phyloP scores from a whole-genome alignment of 2,329 filamentous ascomycete species.

The Colletotrichum brevisporum region DNA sequence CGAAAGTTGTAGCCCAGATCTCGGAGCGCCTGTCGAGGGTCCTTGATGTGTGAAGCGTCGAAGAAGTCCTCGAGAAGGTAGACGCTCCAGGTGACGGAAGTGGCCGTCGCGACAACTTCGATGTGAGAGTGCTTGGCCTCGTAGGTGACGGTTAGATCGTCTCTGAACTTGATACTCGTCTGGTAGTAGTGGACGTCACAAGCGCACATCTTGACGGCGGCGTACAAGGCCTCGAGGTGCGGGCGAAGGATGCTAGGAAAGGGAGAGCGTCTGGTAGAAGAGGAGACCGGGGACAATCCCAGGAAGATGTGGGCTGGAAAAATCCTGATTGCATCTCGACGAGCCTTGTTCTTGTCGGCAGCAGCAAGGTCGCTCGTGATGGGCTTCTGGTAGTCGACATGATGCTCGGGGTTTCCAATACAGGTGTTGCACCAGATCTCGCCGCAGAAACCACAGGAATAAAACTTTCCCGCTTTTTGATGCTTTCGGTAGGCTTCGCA shows the following conservation, averaged over 20 bases:
- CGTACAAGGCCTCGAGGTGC: conserved; percentile 11
- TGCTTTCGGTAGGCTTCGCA: conserved; percentile 51
- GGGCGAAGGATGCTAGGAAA: not conserved
- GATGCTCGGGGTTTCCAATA: conserved; percentile 55
- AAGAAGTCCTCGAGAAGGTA: conserved; percentile 27
- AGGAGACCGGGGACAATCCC: not conserved
- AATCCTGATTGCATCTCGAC: not conserved
- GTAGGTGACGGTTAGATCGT: conserved; percentile 36
- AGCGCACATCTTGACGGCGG: conserved; percentile 12
- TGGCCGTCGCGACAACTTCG: conserved; percentile 24
- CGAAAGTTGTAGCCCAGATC: conserved; percentile 21
- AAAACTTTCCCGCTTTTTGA: conserved; percentile 43
- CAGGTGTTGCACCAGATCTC: conserved; percentile 55
- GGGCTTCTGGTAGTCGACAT: conserved; percentile 40
- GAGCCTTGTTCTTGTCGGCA: not conserved
- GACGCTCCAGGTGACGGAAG: conserved; percentile 37
- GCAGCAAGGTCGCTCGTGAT: not conserved
- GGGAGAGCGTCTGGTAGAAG: too few species aligned
- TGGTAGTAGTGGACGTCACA: conserved; percentile 18
- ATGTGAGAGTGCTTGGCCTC: conserved; percentile 28
- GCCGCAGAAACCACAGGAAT: conserved; percentile 50
- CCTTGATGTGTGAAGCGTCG: not conserved
- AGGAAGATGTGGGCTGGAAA: conserved; percentile 15
- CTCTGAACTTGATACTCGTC: conserved; percentile 26
- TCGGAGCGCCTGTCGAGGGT: not conserved